Evolutionary conservation across 2,329 filamentous ascomycete genomes (phyloP), one percentile per base, ranked within the genome.

Genomic region (Trichothecium sympodiale): DNA sequence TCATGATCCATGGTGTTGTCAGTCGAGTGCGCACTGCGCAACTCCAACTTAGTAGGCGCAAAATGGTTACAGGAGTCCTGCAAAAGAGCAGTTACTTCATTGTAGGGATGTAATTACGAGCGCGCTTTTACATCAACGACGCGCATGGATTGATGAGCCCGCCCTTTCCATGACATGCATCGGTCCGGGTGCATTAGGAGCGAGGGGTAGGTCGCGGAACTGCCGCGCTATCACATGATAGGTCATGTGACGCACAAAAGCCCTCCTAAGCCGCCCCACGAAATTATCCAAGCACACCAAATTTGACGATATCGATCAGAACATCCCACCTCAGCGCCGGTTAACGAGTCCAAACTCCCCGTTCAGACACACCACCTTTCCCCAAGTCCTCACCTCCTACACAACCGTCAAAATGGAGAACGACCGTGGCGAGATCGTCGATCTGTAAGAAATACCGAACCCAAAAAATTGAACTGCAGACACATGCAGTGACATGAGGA

Each of bases 341-440:
- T 30, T 27, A 31, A 32, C 38, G 30, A 34, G 29, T 25, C 29
- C 31, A 38, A 40, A 20, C n/a, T 28, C 23, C 33, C 17, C 34
- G 29, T 30, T 35, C 38, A 43, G 10, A 25, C 20, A 25, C 6
- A 25, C 26, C 37, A 36, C 15, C 35, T 39, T 38, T 30, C 50
- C 47, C 46, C 44, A 45, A 46, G 41, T 44, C 46, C 49, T 46
- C 42, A 50, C 50, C 46, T 41, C 47, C 49, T 43, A 44, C 47
- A 49, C 51, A 42, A 53, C 56, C 60, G 66, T 59, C 61, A 88
- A 77, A 71, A 98, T 96, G 91, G 91, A 98, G 80, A 98, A 98
- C 87, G 91, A 96, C 77, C 87, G 87, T 74, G 89, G 89, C 74
- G 87, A 96, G 71, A 88, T 95, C 73, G 91, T 96, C 68, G 89